Evolutionary conservation across 2,329 filamentous ascomycete species (phyloP).

Genomic region (Fusarium aywerte): DNA sequence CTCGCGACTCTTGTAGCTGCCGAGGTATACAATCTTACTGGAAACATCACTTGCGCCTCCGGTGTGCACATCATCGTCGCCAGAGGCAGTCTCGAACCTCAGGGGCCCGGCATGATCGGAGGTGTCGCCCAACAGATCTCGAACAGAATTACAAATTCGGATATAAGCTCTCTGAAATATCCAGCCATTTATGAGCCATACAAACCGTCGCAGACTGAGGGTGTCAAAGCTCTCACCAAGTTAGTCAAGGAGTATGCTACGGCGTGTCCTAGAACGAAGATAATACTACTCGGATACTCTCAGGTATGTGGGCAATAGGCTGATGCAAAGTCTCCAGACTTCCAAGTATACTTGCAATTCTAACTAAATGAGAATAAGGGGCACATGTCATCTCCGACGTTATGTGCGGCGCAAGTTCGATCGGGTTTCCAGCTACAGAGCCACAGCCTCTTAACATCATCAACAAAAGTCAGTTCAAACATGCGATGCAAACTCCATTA

Average conservation of each 20-base stretch:
- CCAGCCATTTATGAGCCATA: slow-evolving; percentile 36
- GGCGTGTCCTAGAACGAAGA: slow-evolving; percentile 33
- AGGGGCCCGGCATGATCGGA: slow-evolving; percentile 40
- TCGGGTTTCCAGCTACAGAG: slow-evolving; percentile 32
- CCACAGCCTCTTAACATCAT: slow-evolving; percentile 14
- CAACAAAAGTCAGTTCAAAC: slow-evolving; percentile 20
- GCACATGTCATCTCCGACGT: slow-evolving; percentile 41
- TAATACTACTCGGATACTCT: slow-evolving; percentile 41
- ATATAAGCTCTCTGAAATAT: slow-evolving; percentile 25
- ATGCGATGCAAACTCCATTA: rapidly evolving
- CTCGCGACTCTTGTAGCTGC: slow-evolving; percentile 3
- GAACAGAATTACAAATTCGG: slow-evolving; percentile 18
- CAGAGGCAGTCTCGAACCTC: slow-evolving; percentile 37
- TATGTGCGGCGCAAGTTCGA: slow-evolving; percentile 39
- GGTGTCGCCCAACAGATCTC: slow-evolving; percentile 26
- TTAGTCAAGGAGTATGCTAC: slow-evolving; percentile 19
- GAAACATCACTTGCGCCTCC: slow-evolving; percentile 9
- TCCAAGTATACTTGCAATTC: no score
- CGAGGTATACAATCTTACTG: neutral
- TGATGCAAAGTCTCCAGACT: no score
- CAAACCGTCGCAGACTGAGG: slow-evolving; percentile 32
- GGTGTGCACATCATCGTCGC: slow-evolving; percentile 39
- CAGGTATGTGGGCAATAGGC: no score
- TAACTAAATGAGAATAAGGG: slow-evolving; percentile 16
- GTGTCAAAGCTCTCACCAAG: slow-evolving; percentile 19